Evolutionary conservation across 495 filamentous ascomycete species (phyloP).

Genomic region (Annulohypoxylon maeteangense): DNA sequence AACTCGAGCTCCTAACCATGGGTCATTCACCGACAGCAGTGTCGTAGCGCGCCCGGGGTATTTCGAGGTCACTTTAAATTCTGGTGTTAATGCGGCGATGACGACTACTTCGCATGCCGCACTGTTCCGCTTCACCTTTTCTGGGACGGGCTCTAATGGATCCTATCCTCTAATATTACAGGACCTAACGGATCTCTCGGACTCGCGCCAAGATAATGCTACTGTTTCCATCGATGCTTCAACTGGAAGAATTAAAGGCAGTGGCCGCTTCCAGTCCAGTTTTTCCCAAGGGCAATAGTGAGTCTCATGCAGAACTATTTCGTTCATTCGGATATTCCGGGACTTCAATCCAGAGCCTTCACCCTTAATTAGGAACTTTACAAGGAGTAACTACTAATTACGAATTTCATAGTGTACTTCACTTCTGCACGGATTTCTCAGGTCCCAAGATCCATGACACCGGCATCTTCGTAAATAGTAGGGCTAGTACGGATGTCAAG

Average conservation of each 20-base stretch:
- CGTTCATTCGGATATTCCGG: not conserved
- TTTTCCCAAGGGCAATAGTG: conserved; percentile 74
- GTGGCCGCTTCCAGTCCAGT: conserved; percentile 73
- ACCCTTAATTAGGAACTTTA: not conserved
- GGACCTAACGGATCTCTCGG: conserved; percentile 73
- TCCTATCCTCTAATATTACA: conserved; percentile 70
- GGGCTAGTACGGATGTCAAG: conserved; percentile 64
- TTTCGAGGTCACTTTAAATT: conserved; percentile 70
- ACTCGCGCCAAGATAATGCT: conserved; percentile 71
- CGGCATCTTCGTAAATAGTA: conserved; percentile 71
- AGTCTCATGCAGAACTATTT: conserved; percentile 1
- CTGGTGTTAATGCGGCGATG: conserved; percentile 73
- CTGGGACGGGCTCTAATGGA: conserved; percentile 51
- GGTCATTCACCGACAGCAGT: conserved; percentile 58
- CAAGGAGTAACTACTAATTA: conserved; percentile 11
- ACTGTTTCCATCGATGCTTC: conserved; percentile 62
- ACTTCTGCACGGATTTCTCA: conserved; percentile 79
- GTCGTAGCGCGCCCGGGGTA: conserved; percentile 72
- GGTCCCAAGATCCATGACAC: conserved; percentile 71
- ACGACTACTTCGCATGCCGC: conserved; percentile 72
- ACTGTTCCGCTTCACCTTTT: conserved; percentile 76
- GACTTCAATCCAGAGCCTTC: too few relatives aligned
- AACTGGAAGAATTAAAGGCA: conserved; percentile 72
- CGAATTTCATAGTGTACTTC: conserved; percentile 26
- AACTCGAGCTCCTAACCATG: conserved; percentile 43